Conservation (phyloP, 2,329 filamentous ascomycete species). For the Aspergillus thermomutatus region DNA sequence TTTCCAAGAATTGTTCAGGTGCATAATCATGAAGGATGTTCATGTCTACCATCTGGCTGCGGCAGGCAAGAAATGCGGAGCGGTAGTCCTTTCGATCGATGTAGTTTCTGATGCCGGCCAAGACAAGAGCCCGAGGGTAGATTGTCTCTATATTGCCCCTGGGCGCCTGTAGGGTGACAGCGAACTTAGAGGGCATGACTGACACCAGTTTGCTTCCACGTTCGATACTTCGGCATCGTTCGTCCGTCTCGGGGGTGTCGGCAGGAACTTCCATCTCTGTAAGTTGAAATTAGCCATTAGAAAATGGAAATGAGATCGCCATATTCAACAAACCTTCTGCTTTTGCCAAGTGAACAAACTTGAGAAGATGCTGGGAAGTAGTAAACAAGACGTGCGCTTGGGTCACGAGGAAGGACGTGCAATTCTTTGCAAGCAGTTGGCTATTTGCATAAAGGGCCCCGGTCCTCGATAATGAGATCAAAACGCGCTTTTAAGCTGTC, state of each 20-base stretch:
- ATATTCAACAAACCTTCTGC: slow-evolving; percentile 52
- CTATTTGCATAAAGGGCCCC: slow-evolving; percentile 78
- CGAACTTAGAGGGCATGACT: slow-evolving; percentile 83
- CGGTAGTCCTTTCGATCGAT: slow-evolving; percentile 79
- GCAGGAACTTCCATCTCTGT: slow-evolving; percentile 74
- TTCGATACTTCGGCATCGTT: slow-evolving; percentile 88
- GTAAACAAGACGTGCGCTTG: slow-evolving; percentile 83
- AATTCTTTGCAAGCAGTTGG: slow-evolving; percentile 73
- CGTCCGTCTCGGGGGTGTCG: slow-evolving; percentile 88
- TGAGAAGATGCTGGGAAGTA: slow-evolving; percentile 86
- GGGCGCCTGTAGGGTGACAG: slow-evolving; percentile 88
- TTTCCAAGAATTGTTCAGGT: slow-evolving; percentile 78
- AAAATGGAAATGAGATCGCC: slow-evolving; percentile 19
- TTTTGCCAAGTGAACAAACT: slow-evolving; percentile 79
- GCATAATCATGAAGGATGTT: slow-evolving; percentile 94
- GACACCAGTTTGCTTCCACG: slow-evolving; percentile 83
- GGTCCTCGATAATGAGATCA: slow-evolving; percentile 67
- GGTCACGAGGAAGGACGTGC: slow-evolving; percentile 85
- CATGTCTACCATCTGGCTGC: slow-evolving; percentile 93
- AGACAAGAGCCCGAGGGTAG: slow-evolving; percentile 84
- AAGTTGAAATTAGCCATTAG: slow-evolving; percentile 19
- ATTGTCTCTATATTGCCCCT: slow-evolving; percentile 94
- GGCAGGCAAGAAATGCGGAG: slow-evolving; percentile 80
- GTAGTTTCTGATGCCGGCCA: slow-evolving; percentile 79
- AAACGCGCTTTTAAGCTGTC: slow-evolving; percentile 37